Conservation (phyloP, 148 eudicot species). For the Diospyros kaki region DNA sequence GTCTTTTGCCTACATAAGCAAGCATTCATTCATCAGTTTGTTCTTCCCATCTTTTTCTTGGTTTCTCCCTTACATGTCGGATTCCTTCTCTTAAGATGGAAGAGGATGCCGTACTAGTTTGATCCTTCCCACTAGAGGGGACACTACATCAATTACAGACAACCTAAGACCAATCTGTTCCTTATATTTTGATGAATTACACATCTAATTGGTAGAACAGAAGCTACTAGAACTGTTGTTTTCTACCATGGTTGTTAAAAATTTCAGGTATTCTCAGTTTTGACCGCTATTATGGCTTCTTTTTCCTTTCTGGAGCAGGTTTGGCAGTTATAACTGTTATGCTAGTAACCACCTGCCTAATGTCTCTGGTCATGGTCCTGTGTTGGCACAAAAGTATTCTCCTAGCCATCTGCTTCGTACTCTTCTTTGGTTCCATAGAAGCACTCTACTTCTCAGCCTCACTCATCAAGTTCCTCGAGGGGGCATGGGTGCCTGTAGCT, state of each 20-base stretch:
- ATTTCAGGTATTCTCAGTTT: no score
- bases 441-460: constrained; percentile 95
- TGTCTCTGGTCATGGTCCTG: constrained; percentile 87
- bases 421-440: constrained; percentile 87
- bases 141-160: no score
- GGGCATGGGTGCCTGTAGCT: constrained; percentile 92
- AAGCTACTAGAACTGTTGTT: no score
- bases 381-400: constrained; percentile 73
- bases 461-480: constrained; percentile 85
- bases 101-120: no score
- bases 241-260: no score
- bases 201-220: no score
- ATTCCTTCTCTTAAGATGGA: no score
- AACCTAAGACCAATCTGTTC: no score
- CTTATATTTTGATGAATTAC: no score
- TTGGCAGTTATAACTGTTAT: constrained; percentile 93
- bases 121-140: no score
- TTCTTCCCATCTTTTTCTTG: not conserved
- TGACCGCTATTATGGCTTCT: no score
- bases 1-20: not conserved
- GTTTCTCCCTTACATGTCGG: not conserved
- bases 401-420: constrained; percentile 55
- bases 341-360: constrained; percentile 91
- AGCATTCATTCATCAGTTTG: not conserved
- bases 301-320: constrained; percentile 33